A percentile compares a stretch with the other conserved stretches of the same genome.
These are phyloP conservation scores for Parmelia sp. DNA, from an alignment of 495 filamentous ascomycete genomes.

Conservation along the genomic window DNA sequence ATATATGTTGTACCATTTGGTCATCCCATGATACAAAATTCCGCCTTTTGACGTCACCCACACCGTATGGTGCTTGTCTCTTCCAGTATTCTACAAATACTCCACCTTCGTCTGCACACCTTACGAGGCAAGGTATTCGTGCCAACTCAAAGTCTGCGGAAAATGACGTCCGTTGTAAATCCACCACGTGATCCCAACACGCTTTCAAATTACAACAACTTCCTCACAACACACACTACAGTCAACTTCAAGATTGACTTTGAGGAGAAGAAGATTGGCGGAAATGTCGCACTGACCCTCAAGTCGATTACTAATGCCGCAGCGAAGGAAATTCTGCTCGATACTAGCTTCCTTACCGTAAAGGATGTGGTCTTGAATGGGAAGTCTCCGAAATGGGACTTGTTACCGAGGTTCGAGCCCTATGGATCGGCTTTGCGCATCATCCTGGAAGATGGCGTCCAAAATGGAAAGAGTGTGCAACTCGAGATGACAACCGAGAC, in stretches of 20 bases:
- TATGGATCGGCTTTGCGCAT: conserved; percentile 78
- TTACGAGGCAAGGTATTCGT: neutral
- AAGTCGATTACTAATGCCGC: conserved; percentile 62
- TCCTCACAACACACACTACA: conserved; percentile 70
- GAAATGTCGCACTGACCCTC: conserved; percentile 67
- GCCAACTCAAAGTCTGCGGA: neutral
- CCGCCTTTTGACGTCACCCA: too few species aligned
- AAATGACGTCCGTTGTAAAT: conserved; percentile 40
- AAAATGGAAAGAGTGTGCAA: conserved; percentile 56
- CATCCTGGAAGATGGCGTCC: conserved; percentile 53
- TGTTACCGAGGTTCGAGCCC: conserved; percentile 62
- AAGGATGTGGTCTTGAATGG: conserved; percentile 59
- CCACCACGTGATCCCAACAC: conserved; percentile 80
- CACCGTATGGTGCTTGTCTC: neutral
- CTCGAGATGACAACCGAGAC: conserved; percentile 60
- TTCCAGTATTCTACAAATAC: neutral
- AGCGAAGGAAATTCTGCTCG: conserved; percentile 71
- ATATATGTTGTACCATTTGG: too few species aligned
- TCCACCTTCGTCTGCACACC: neutral
- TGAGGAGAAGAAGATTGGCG: conserved; percentile 61
- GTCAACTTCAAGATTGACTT: conserved; percentile 79
- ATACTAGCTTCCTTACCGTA: conserved; percentile 76
- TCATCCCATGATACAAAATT: too few species aligned
- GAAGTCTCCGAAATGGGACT: conserved; percentile 54
- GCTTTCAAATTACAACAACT: conserved; percentile 81